Base-by-base conservation (phyloP, 805 yeast species). In the Candida maris region DNA sequence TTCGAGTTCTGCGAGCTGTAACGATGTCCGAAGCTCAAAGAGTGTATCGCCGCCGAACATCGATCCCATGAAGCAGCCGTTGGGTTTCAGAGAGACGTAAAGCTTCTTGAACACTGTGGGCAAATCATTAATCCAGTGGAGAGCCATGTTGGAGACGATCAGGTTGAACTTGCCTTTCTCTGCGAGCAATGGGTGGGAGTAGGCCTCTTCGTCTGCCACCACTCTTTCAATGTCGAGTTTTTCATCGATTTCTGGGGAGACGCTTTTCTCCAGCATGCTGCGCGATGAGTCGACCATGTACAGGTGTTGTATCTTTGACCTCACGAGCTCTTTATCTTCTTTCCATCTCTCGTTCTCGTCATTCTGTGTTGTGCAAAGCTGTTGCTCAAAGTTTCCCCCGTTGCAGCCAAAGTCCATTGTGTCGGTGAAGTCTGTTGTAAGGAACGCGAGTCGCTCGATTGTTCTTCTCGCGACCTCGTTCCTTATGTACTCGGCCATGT, bases 101-200 rank as follows among this genome's bases (percentile, higher is more conserved):
- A 85, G 70, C 41, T 74, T 69, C 13, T 60, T 57, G 34, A 85
- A 68, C 2, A 77, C 73, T 1, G 69, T 65, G 0, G 95, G 95
- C n/a, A 86, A 68, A 49, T 86, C 89, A 51, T 86, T 86, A 40
- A 84, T 77, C 95, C 95, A 86, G 57, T 86, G 95, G 54, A 86
- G 54, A 16, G 85, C 72, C 45, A 85, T 57, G 54, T 83, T 85
- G 2, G 88, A 79, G 3, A 86, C 56, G 2, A 85, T 83, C 3
- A 87, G 83, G 55, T 85, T 89, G 51, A 71, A 82, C 35, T 49
- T 44, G 35, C 59, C 52, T 14, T 67, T 59, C 35, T 67, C 61
- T 6, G 35, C 51, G 19, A 79, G 58, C 10, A 56, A 53, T 3
- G 65, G 65, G 41, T 71, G 71, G 38, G 63, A 62, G 49, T 77